Conservation (phyloP, 495 filamentous ascomycete species). For the Penicillium ochrochloron region DNA sequence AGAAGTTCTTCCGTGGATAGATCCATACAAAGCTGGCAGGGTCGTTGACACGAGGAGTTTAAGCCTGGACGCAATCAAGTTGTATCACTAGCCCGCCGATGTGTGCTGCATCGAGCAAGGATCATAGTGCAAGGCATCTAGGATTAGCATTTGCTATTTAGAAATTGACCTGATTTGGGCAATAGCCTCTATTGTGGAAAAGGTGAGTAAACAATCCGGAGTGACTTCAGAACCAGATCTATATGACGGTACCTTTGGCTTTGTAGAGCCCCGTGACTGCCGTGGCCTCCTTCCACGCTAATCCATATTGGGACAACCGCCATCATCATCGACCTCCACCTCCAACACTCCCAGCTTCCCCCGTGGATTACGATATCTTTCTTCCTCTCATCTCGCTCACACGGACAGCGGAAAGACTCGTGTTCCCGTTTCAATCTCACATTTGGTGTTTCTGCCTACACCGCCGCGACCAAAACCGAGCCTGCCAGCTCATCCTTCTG, state of each 20-base stretch:
- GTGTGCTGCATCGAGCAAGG: neutral
- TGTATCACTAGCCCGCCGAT: neutral
- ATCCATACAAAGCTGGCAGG: neutral
- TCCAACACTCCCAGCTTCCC: conserved; percentile 24
- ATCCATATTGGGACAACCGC: conserved; percentile 28
- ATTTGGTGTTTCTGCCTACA: conserved; percentile 16
- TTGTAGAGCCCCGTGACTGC: conserved; percentile 38
- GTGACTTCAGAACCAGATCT: neutral
- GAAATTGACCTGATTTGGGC: neutral
- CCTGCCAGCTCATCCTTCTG: conserved; percentile 31
- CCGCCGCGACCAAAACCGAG: conserved; percentile 29
- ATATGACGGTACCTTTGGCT: neutral
- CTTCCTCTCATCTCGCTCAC: conserved; percentile 18
- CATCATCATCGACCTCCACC: conserved; percentile 41
- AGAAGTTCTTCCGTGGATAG: neutral
- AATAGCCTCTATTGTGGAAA: neutral
- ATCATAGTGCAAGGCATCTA: neutral
- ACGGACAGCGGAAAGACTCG: conserved; percentile 3
- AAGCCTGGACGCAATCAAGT: neutral
- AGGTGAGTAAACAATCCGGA: neutral
- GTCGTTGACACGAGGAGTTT: neutral
- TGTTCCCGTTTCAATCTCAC: conserved; percentile 14
- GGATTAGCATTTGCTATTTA: neutral
- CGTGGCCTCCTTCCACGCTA: conserved; percentile 30
- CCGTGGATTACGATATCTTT: conserved; percentile 27